Evolutionary conservation across 1,284 basidiomycete genomes (phyloP).

Genomic region (Trametes polyzona): DNA sequence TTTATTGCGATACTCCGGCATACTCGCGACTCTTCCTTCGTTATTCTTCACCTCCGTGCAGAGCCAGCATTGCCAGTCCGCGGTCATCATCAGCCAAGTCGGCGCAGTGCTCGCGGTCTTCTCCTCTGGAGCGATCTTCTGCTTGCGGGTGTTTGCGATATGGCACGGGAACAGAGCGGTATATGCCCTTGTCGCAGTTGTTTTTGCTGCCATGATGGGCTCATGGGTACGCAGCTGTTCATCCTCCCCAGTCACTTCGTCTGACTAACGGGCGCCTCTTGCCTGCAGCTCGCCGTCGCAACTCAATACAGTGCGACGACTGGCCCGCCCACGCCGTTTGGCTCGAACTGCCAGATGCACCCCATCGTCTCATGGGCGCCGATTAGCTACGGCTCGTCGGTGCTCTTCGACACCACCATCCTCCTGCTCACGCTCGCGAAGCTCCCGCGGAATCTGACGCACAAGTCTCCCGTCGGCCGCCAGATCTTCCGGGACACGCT

Average conservation of each 20-base stretch:
- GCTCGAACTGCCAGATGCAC: constrained; percentile 22
- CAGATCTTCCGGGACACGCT: constrained; percentile 33
- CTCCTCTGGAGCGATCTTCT: constrained; percentile 23
- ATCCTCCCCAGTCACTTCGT: no score
- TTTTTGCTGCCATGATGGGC: constrained; percentile 3
- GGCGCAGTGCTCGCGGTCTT: constrained; percentile 17
- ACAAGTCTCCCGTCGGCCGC: constrained; percentile 25
- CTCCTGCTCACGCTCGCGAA: constrained; percentile 33
- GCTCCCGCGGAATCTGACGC: constrained; percentile 29
- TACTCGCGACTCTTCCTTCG: constrained; percentile 23
- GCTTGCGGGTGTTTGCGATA: constrained; percentile 18
- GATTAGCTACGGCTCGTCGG: constrained; percentile 20
- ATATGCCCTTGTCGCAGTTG: background rate
- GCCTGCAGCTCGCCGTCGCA: constrained; percentile 18
- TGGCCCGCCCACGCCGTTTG: constrained; percentile 16
- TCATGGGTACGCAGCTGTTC: constrained; percentile 17
- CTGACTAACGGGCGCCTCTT: background rate
- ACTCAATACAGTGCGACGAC: constrained; percentile 17
- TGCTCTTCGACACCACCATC: constrained; percentile 35
- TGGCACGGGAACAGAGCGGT: constrained; percentile 17
- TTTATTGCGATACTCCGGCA: constrained; percentile 22
- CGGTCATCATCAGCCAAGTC: constrained; percentile 13
- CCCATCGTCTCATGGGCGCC: constrained; percentile 23
- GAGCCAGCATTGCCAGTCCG: constrained; percentile 19
- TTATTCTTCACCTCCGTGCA: constrained; percentile 23